Conservation (phyloP, 495 filamentous ascomycete species). For the Penicilliopsis zonata region DNA sequence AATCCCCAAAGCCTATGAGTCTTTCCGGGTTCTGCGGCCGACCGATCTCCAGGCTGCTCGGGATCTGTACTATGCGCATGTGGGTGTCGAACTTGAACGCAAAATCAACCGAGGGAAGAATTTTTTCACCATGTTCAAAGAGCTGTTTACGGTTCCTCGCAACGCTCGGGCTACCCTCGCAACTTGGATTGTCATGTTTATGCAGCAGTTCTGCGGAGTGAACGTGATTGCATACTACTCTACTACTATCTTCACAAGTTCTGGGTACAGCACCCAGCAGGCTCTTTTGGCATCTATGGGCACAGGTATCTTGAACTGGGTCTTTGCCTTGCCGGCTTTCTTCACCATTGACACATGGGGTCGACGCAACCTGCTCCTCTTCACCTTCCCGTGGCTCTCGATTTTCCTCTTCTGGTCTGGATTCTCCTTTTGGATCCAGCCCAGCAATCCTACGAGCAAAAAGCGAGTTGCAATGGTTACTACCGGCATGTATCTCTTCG, state of each 20-base stretch:
- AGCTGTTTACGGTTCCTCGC: conserved; percentile 42
- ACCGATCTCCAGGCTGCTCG: conserved; percentile 38
- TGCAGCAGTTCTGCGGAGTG: conserved; percentile 41
- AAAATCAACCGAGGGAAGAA: conserved; percentile 31
- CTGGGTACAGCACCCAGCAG: conserved; percentile 29
- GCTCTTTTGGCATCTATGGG: conserved; percentile 48
- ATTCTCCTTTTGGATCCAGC: conserved; percentile 44
- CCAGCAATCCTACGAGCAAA: conserved; percentile 13
- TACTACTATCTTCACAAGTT: conserved; percentile 42
- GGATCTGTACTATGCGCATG: conserved; percentile 43
- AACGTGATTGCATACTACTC: conserved; percentile 44
- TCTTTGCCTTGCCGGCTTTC: conserved; percentile 55
- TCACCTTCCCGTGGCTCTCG: conserved; percentile 52
- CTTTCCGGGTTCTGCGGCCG: conserved; percentile 30
- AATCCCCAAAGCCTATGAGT: conserved; percentile 29
- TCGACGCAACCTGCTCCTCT: conserved; percentile 47
- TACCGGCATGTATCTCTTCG: conserved; percentile 39
- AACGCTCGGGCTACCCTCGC: conserved; percentile 42
- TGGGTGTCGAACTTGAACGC: conserved; percentile 31
- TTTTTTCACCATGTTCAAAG: conserved; percentile 35
- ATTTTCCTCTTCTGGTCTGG: conserved; percentile 45
- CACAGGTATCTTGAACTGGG: conserved; percentile 52
- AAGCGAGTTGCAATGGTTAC: conserved; percentile 34
- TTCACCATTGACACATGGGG: conserved; percentile 59
- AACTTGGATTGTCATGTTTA: conserved; percentile 38